Conservation (phyloP, 768 basidiomycete genomes). For the Mrakia gelida region DNA sequence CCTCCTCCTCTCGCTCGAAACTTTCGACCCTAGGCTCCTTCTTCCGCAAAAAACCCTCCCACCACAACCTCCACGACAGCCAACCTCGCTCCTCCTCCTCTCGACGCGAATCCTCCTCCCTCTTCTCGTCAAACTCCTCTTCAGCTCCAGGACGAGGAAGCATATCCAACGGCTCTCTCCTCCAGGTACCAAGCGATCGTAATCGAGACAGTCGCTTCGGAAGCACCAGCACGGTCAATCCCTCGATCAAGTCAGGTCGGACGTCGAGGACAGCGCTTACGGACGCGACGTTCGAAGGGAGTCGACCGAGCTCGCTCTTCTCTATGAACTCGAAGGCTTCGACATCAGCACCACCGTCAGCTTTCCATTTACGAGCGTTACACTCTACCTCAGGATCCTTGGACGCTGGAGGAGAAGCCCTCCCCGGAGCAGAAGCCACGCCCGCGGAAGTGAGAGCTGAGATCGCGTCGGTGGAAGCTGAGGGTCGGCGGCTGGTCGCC, state of each 20-base stretch:
- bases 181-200: conserved; percentile 14
- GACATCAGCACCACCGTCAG: conserved; percentile 6
- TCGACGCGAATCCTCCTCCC: conserved; percentile 11
- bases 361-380: conserved; percentile 4
- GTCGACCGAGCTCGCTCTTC: conserved; percentile 14
- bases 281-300: background rate
- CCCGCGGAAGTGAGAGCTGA: background rate
- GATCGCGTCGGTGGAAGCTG: conserved; percentile 23
- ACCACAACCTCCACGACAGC: background rate
- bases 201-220: background rate
- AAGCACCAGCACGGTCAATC: background rate
- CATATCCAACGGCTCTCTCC: conserved; percentile 1
- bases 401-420: background rate
- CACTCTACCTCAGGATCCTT: background rate
- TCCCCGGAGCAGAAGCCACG: conserved; percentile 11
- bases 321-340: conserved; percentile 1
- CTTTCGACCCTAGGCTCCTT: conserved; percentile 18
- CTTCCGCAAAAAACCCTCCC: conserved; percentile 13
- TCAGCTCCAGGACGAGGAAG: background rate
- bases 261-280: conserved; percentile 5
- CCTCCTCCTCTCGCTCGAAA: conserved; percentile 6
- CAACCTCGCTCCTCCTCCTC: background rate
- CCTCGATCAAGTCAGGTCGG: conserved; percentile 19
- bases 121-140: conserved; percentile 14
- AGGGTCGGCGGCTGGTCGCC: conserved; percentile 23